Evolutionary conservation across 345 rosid species (phyloP).

Genomic region (Nephelium lappaceum): DNA sequence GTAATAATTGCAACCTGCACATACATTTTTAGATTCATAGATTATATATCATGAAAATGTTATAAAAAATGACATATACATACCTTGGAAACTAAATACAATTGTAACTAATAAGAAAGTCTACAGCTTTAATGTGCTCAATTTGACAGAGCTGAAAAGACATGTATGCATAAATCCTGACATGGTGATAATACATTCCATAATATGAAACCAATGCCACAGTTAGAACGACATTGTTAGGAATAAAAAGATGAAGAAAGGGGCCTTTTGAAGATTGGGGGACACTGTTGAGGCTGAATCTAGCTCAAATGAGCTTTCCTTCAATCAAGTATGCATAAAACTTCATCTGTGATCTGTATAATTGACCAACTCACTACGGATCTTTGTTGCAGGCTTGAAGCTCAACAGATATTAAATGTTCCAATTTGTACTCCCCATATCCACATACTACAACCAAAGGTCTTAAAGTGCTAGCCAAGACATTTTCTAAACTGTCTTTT

Average conservation of each 20-base stretch:
- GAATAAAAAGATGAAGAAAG: background rate
- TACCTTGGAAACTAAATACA: background rate
- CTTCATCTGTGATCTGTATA: too few relatives aligned
- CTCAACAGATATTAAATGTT: too few relatives aligned
- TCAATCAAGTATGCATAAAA: background rate
- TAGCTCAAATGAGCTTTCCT: too few relatives aligned
- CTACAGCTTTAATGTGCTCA: conserved; percentile 11
- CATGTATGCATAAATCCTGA: background rate
- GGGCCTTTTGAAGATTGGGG: background rate
- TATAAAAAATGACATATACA: background rate
- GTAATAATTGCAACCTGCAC: conserved; percentile 90
- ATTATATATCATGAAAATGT: background rate
- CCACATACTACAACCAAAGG: too few relatives aligned
- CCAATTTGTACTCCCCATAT: too few relatives aligned
- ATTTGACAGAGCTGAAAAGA: background rate
- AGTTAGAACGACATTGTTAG: background rate
- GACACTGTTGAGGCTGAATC: background rate
- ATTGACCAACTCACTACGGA: too few relatives aligned
- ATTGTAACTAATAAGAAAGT: conserved; percentile 4
- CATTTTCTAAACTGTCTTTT: too few relatives aligned
- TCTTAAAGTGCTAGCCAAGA: too few relatives aligned
- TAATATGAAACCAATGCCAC: background rate
- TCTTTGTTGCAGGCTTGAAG: too few relatives aligned
- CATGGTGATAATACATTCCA: background rate
- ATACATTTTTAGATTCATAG: conserved; percentile 8